Base-by-base conservation (phyloP, 2,329 filamentous ascomycete species). In the Eutypella sp. region DNA sequence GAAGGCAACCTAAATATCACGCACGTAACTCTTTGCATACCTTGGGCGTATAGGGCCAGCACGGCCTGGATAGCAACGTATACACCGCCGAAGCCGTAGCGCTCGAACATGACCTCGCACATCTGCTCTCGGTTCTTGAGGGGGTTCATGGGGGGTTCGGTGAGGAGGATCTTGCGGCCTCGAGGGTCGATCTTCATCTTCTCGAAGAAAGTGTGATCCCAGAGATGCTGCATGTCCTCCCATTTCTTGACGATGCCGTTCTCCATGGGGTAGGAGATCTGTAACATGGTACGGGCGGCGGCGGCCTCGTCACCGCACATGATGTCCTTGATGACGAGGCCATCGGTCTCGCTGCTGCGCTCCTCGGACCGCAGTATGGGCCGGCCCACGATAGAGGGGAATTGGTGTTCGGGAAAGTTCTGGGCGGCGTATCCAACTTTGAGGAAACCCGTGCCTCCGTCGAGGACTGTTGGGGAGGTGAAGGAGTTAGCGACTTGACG, bases 221-320 rank as follows among this genome's bases (percentile, higher is more conserved):
- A 99, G 46, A 99, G 84, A 66, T 97, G 92, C 75, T 96, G 89
- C 93, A 99, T 99, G 69, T 99, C 93, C 59, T 99, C 93, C 93
- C 93, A 99, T 65, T 90, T 91, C 81, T 96, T 97, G 57, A 99
- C 90, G 62, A 99, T 97, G 61, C 93, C 93, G 68, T 99, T 99
- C 71, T 99, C 93, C 93, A 99, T 99, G 58, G 93, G 93, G 68
- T 99, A 99, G 69, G 87, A 95, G 65, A 99, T 95, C 70, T 99
- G 93, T 50, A 99, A 83, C 90, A 96, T 96, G 52, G 88, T 96
- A 62, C 93, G 84, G 56, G 93, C 92, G 44, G 90, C 90, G 15
- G 93, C 91, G 41, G 93, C 93, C 73, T 99, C 92, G 73, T 99
- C 93, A 67, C 93, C 93, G 72, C 92, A 97, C 93, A 99, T 99